A percentile compares a stretch with the other conserved stretches of the same genome.
phyloP scores from a whole-genome alignment of 208 protist species.

The Paratrypanosoma confusum region DNA sequence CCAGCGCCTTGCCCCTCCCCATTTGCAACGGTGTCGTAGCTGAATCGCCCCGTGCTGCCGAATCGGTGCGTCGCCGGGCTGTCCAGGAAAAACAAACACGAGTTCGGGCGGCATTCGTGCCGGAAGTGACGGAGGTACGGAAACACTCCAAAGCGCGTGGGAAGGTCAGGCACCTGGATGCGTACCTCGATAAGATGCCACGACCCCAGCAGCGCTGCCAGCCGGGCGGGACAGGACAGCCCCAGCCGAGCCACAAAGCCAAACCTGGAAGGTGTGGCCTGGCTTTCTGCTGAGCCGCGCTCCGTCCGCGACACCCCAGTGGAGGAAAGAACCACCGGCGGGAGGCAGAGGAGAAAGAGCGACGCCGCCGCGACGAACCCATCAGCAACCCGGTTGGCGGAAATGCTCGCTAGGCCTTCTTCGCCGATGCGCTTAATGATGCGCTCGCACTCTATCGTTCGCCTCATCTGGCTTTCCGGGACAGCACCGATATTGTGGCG shows the following conservation, averaged over 20 bases:
- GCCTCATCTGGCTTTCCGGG: too few relatives aligned
- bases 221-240: constrained; percentile 4
- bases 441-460: too few relatives aligned
- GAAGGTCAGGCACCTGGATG: constrained; percentile 11
- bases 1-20: not conserved
- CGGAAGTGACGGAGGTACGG: constrained; percentile 10
- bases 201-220: constrained; percentile 1
- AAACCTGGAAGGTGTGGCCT: not conserved
- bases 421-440: too few relatives aligned
- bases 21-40: constrained; percentile 7
- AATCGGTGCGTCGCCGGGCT: constrained; percentile 12
- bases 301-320: not conserved
- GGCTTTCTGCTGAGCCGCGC: not conserved
- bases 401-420: too few relatives aligned
- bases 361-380: not conserved
- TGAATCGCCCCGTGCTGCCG: constrained; percentile 2
- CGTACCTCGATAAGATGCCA: not conserved
- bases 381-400: not conserved
- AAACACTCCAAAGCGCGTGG: constrained; percentile 8
- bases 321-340: constrained; percentile 1
- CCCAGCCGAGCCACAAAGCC: constrained; percentile 9
- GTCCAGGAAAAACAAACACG: constrained; percentile 16
- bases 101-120: constrained; percentile 17
- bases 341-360: constrained; percentile 5
- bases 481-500: too few relatives aligned